Conservation (phyloP, 345 rosid genomes). For the Bruguiera parviflora region DNA sequence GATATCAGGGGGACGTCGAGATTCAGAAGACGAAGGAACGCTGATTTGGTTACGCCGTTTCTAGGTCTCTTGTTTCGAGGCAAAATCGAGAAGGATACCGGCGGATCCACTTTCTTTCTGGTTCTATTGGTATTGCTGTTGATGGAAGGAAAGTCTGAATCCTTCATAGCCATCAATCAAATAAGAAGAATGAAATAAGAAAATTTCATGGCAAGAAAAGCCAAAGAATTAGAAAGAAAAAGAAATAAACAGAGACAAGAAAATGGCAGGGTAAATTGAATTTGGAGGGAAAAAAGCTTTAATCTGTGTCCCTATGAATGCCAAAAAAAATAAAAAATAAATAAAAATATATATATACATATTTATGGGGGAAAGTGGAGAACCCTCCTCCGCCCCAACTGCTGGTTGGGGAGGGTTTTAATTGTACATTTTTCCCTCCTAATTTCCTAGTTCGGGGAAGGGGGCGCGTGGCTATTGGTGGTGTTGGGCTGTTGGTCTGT, state of each 20-base stretch:
- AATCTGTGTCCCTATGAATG: neutral
- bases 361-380: neutral
- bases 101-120: constrained; percentile 6
- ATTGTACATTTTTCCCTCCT: constrained; percentile 11
- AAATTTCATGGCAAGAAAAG: no score
- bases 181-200: neutral
- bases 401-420: neutral
- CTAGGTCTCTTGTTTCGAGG: constrained; percentile 28
- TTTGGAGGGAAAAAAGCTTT: neutral
- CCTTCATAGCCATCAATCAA: constrained; percentile 16
- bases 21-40: constrained; percentile 38
- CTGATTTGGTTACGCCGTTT: constrained; percentile 32
- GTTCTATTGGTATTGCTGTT: constrained; percentile 16
- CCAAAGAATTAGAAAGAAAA: no score
- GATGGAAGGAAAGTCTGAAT: constrained; percentile 15
- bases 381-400: no score
- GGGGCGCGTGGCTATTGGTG: no score
- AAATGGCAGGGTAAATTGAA: neutral
- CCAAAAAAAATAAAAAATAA: no score
- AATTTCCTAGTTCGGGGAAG: neutral
- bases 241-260: neutral
- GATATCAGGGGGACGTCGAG: constrained; percentile 54
- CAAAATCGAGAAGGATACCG: constrained; percentile 1
- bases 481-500: no score
- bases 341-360: no score